Conservation (phyloP, 352 stramenopile species). For the Achlya hypogyna region DNA sequence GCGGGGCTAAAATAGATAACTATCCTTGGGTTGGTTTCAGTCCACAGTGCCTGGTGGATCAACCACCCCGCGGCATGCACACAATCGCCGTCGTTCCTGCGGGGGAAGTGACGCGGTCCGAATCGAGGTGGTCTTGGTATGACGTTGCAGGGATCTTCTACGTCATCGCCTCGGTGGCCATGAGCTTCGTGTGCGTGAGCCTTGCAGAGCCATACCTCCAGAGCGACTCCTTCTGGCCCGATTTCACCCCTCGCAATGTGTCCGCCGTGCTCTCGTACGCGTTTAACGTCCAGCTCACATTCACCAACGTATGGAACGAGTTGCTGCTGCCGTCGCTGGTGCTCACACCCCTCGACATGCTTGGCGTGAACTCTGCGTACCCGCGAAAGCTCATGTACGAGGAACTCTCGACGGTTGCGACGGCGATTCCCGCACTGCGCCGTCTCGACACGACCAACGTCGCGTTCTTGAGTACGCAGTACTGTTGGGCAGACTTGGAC, state of each 20-base stretch:
- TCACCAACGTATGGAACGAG: neutral
- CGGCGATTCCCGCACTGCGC: neutral
- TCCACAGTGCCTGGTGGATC: no score
- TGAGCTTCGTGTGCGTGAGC: neutral
- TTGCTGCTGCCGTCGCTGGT: neutral
- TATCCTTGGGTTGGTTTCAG: no score
- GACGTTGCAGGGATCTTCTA: neutral
- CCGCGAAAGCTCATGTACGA: neutral
- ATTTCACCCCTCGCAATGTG: neutral
- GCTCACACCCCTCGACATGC: neutral
- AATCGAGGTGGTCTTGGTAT: no score
- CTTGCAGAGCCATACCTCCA: neutral
- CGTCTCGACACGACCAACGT: neutral
- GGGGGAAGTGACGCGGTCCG: no score
- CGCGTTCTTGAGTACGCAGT: neutral
- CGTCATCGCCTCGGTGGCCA: neutral
- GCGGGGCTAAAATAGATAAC: no score
- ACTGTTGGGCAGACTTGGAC: conserved; percentile 12
- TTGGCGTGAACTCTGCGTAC: neutral
- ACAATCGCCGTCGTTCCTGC: no score
- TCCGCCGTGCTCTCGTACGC: neutral
- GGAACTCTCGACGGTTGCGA: neutral
- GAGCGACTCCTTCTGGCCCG: neutral
- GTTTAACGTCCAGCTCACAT: neutral
- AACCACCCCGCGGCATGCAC: no score